Percentiles rank a stretch among this genome's conserved stretches.
phyloP scores from a whole-genome alignment of 805 yeast genomes.

The Wickerhamomyces canadensis region DNA sequence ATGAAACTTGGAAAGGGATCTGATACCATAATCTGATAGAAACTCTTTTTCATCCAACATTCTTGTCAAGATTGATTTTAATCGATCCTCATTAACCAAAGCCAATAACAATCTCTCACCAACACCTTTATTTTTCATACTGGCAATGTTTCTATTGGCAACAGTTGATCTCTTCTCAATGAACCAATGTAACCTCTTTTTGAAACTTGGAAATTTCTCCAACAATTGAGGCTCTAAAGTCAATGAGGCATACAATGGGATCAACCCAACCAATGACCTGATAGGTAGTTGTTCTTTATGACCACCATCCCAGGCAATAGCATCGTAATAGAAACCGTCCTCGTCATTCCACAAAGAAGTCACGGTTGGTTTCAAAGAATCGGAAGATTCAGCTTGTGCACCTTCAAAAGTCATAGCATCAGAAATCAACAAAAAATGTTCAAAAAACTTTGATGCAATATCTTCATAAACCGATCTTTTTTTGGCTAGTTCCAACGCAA shows the following conservation, averaged over 20 bases:
- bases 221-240: constrained; percentile 83
- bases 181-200: constrained; percentile 81
- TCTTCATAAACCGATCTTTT: constrained; percentile 84
- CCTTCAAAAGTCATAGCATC: constrained; percentile 82
- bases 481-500: constrained; percentile 85
- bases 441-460: constrained; percentile 90
- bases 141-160: constrained; percentile 79
- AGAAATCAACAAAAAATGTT: constrained; percentile 84
- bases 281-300: constrained; percentile 69
- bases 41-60: constrained; percentile 87
- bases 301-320: constrained; percentile 76
- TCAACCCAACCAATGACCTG: constrained; percentile 84
- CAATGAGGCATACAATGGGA: constrained; percentile 84
- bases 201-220: constrained; percentile 74
- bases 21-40: constrained; percentile 75
- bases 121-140: constrained; percentile 68
- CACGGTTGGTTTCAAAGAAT: constrained; percentile 38
- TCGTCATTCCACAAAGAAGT: constrained; percentile 85
- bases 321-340: constrained; percentile 86
- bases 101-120: constrained; percentile 79
- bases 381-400: too few species aligned
- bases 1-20: constrained; percentile 84
- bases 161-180: constrained; percentile 61
- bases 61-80: constrained; percentile 65
- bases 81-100: constrained; percentile 73